Percentiles rank a stretch among this genome's conserved stretches.
Evolutionary conservation across 208 protist species (phyloP).

Genomic region (Sergeia podlipaevii): DNA sequence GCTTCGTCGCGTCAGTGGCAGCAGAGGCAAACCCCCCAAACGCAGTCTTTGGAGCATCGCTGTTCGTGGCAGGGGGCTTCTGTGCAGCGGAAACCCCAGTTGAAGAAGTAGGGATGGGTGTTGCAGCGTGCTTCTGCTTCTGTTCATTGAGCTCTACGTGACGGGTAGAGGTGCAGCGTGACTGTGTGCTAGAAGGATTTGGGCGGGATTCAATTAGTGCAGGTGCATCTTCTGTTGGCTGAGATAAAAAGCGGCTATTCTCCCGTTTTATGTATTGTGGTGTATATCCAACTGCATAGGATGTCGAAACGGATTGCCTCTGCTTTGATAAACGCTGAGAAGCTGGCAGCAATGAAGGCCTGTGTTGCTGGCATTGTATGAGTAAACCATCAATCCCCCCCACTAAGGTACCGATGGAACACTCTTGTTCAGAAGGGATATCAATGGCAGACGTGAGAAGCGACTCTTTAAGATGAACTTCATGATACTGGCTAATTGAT

Average conservation of each 20-base stretch:
- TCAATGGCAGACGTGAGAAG: not conserved
- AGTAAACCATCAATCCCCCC: constrained; percentile 18
- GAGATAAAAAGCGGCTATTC: not conserved
- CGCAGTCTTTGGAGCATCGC: no score
- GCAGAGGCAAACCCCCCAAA: no score
- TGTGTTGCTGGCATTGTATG: constrained; percentile 16
- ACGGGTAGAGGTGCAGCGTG: no score
- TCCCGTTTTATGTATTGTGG: constrained; percentile 8
- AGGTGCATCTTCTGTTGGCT: not conserved
- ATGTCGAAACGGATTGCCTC: not conserved
- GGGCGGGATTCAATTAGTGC: no score
- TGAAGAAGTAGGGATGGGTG: no score
- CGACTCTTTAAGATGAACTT: constrained; percentile 9
- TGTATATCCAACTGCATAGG: constrained; percentile 23
- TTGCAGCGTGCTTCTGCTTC: no score
- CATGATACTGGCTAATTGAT: constrained; percentile 13
- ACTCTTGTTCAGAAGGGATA: not conserved
- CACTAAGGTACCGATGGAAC: constrained; percentile 4
- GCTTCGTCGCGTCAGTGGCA: no score
- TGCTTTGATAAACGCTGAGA: constrained; percentile 4
- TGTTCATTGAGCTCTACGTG: no score
- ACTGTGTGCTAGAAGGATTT: no score
- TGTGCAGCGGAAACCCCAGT: no score
- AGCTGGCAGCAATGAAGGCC: constrained; percentile 1
- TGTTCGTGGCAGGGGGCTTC: no score